These are phyloP conservation scores for Suillus luteus DNA, from an alignment of 768 basidiomycete species.

Conservation along the genomic window DNA sequence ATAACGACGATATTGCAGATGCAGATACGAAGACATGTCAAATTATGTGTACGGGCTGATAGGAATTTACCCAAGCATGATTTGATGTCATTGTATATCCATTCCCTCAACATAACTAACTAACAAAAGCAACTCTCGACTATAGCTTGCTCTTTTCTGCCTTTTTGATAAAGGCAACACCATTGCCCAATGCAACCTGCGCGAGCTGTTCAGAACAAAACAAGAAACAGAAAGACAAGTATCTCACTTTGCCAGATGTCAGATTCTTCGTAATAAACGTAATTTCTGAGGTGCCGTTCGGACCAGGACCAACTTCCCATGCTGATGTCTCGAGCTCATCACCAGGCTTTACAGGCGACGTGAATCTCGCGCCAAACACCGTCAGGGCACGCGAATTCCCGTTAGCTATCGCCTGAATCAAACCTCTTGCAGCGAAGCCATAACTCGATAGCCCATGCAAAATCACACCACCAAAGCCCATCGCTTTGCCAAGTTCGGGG, in stretches of 20 bases:
- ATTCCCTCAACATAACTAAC: not conserved
- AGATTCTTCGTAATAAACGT: conserved; percentile 64
- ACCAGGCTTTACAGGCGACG: conserved; percentile 81
- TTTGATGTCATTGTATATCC: not conserved
- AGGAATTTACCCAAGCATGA: not conserved
- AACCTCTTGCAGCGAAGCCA: conserved; percentile 78
- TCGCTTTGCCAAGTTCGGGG: conserved; percentile 66
- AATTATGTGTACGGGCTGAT: not conserved
- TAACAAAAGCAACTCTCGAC: conserved; percentile 1
- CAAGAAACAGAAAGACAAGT: conserved; percentile 3
- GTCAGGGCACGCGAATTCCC: conserved; percentile 63
- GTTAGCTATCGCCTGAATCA: conserved; percentile 63
- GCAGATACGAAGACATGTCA: not conserved
- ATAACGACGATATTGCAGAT: not conserved
- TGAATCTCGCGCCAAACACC: conserved; percentile 76
- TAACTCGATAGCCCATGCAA: conserved; percentile 83
- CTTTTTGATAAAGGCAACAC: conserved; percentile 65
- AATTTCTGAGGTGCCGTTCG: conserved; percentile 57
- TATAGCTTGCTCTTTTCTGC: conserved; percentile 46
- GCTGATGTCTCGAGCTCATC: conserved; percentile 76
- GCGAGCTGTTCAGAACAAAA: conserved; percentile 7
- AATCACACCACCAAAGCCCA: conserved; percentile 84
- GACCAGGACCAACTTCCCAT: conserved; percentile 76
- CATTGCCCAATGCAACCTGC: conserved; percentile 57
- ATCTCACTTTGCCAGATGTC: conserved; percentile 56